phyloP scores from a whole-genome alignment of 495 filamentous ascomycete species.

The Tuber aestivum region DNA sequence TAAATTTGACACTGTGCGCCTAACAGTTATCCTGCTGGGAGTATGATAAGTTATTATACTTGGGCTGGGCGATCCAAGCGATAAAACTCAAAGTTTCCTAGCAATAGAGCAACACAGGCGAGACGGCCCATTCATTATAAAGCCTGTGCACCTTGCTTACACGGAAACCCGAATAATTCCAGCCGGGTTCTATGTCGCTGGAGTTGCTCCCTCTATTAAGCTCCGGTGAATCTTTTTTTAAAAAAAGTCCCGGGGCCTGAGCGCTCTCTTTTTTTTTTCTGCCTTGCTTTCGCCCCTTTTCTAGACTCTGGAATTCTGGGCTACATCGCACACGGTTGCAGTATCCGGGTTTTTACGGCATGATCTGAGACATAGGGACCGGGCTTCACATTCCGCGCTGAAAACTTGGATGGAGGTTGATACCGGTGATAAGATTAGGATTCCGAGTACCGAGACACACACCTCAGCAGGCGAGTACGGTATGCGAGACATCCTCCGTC shows the following conservation, averaged over 20 bases:
- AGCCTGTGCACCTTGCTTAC: not conserved
- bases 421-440: too few relatives aligned
- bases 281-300: too few relatives aligned
- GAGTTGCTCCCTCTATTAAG: too few relatives aligned
- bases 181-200: too few relatives aligned
- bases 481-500: not conserved
- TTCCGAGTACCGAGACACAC: too few relatives aligned
- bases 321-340: not conserved
- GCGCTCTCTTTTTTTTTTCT: too few relatives aligned
- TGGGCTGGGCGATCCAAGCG: not conserved
- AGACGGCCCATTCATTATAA: not conserved
- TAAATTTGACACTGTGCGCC: not conserved
- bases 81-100: not conserved
- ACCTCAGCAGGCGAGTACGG: too few relatives aligned
- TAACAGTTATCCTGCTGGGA: not conserved
- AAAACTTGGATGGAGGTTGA: not conserved
- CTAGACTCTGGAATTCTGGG: too few relatives aligned
- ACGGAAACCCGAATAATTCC: not conserved
- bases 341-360: not conserved
- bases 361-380: too few relatives aligned
- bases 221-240: too few relatives aligned
- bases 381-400: too few relatives aligned
- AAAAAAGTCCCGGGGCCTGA: too few relatives aligned
- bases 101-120: not conserved
- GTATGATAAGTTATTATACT: not conserved